Evolutionary conservation across 345 rosid species (phyloP), one percentile per base, ranked within the genome.

Genomic region (Populus tremula): DNA sequence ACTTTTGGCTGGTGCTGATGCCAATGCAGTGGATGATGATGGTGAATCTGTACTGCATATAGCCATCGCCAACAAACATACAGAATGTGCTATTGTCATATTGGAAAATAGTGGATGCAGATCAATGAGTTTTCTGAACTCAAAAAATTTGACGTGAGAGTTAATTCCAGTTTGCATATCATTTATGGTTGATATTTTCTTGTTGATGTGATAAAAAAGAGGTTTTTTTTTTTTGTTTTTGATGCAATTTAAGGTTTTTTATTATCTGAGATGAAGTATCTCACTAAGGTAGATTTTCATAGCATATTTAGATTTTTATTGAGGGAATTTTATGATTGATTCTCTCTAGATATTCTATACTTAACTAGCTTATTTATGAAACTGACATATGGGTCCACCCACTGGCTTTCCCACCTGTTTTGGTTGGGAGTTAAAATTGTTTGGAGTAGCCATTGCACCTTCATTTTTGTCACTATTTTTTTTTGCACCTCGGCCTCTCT

Each of bases 1-100:
- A 75, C 85, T 96, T 63, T 87, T 92, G 86, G 97, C 97, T 83
- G 99, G 98, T 81, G 97, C 99, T 84, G 99, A 94, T 84, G 97
- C 99, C 68, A 95, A 95, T 84, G 99, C 93, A 23, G 90, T 95
- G 61, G 97, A 96, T 86, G 99, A 96, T 85, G 99, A 96, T 82
- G 95, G 97, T 69, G 99, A 96, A 88, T 91, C 97, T 80, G 98
- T 96, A 49, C 92, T 96, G 65, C 99, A 93, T 78, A 87, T 92
- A 79, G 99, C 98, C 74, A 84, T 92, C 78, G 79, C 97, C 84
- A 93, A 90, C 87, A 96, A 88, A 84, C 91, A 89, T 81, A 92
- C 97, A 62, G 98, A 93, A 82, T 96, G 98, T 82, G 98, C 99
- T 62, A 79, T 91, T 86, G 94, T 90, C 74, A 87, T 95, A 80